Base-by-base conservation (phyloP, 768 basidiomycete genomes). In the Tulasnella sp. region DNA sequence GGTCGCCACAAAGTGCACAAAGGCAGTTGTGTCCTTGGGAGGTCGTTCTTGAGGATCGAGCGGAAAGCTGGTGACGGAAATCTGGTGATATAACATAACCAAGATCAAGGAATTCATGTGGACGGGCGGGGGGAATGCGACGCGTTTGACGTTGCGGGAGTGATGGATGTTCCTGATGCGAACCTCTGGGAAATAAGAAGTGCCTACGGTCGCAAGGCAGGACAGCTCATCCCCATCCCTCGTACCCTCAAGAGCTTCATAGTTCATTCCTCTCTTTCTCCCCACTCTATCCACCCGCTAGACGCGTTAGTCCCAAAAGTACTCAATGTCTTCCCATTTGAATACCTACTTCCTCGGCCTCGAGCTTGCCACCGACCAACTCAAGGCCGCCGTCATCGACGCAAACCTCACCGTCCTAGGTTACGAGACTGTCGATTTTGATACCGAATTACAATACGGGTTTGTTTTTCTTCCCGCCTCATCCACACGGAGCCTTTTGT, bases 381-480 rank as follows among this genome's bases (percentile, higher is more conserved):
- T 90, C 41, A 79, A 86, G 48, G 88, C 86, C 41, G 82, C 84
- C 49, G 77, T 92, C 62, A 80, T 92, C 59, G 88, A 91, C 65
- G 85, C 86, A 66, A 79, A 77, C 59, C 74, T 90, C 54, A 86
- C 88, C 66, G 75, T 89, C 49, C 79, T 89, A 21, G 86, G 84
- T 15, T 84, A 86, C 31, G 87, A 90, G 67, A 76, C 76, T 57
- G 80, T 90, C 46, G 86, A 89, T 67, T 90, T 90, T 70, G 88
- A 90, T 67, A 70, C 77, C 14, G 86, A 89, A 66, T 63, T 89
- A 59, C 65, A 89, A 70, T 86, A 83, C 69, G 83, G 85, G 86
- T 89, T 69, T 72, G 84, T 79, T 27, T 15, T 27, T 14, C 54
- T 34, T 32, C 27, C 50, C 11, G 19, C 19, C 25, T 32, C 34